These are phyloP conservation scores for Thermothelomyces thermophilus DNA, from an alignment of 2,329 filamentous ascomycete genomes.

Conservation along the genomic window DNA sequence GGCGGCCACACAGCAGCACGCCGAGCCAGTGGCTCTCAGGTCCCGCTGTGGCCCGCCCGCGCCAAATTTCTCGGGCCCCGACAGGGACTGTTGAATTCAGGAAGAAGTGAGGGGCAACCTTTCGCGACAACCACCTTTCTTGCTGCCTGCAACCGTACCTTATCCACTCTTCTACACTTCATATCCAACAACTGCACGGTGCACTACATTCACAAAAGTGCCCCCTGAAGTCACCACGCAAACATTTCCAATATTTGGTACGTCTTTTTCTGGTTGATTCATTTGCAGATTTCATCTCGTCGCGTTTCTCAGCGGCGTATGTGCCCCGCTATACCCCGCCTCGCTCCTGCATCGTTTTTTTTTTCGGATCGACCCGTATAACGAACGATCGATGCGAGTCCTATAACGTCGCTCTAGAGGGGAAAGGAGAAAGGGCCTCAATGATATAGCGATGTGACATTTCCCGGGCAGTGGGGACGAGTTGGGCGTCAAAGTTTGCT, in stretches of 20 bases:
- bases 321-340: not conserved
- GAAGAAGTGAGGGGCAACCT: constrained; percentile 18
- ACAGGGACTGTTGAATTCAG: constrained; percentile 16
- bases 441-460: too few relatives aligned
- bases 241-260: constrained; percentile 7
- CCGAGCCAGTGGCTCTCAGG: not conserved
- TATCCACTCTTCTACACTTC: constrained; percentile 8
- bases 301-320: not conserved
- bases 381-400: too few relatives aligned
- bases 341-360: too few relatives aligned
- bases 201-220: not conserved
- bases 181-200: not conserved
- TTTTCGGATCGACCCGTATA: too few relatives aligned
- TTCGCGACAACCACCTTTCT: constrained; percentile 9
- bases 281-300: not conserved
- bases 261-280: not conserved
- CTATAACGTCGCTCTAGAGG: too few relatives aligned
- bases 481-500: too few relatives aligned
- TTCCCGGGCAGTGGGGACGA: too few relatives aligned
- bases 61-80: constrained; percentile 13
- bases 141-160: constrained; percentile 5
- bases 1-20: too few relatives aligned
- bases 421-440: too few relatives aligned
- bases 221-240: not conserved
- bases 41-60: constrained; percentile 1